Evolutionary conservation across 1,284 basidiomycete genomes (phyloP), one percentile per base, ranked within the genome.

Genomic region (Lignosus rhinocerotis): DNA sequence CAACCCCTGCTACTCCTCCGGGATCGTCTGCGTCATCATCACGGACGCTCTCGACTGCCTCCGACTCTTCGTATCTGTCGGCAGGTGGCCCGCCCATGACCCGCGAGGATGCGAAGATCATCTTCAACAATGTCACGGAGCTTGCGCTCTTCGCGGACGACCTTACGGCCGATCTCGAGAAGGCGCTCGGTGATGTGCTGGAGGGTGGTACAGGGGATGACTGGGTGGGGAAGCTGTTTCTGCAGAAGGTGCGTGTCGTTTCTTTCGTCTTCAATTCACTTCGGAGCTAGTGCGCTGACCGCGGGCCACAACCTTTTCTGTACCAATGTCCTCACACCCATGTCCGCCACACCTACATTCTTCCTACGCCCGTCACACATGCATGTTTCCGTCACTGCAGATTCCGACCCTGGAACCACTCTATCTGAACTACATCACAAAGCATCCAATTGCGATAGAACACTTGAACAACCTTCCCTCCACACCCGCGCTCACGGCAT

Each of bases 351-450:
- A 45, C 43, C 21, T 16, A 12, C 16, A 25, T 11, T n/a, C 47
- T 36, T 25, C 16, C 30, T 30, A 21, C 51, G 31, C 21, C 32
- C 11, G 45, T 36, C 16, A 19, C 19, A 10, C n/a, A 16, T 6
- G 14, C 21, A 55, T 48, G 41, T 46, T 51, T 45, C 49, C 55
- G 54, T 46, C 51, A 34, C 59, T 34, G 1, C 67, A 94, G 89
- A 86, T 93, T 47, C 86, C 92, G 8, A 79, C 82, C 36, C 78
- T 97, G 60, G 89, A 93, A 68, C 82, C 83, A 5, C 83, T 90
- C 16, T 97, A 95, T 74, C 89, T 86, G 69, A 79, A 83, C 25
- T 97, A 97, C 75, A 97, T 96, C 73, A 90, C 92, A 3, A 85
- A 88, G 42, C 94, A 97, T 70, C 82, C 91, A 1, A 80, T 80